Conservation (phyloP, 345 rosid genomes). For the Limnanthes douglasii region DNA sequence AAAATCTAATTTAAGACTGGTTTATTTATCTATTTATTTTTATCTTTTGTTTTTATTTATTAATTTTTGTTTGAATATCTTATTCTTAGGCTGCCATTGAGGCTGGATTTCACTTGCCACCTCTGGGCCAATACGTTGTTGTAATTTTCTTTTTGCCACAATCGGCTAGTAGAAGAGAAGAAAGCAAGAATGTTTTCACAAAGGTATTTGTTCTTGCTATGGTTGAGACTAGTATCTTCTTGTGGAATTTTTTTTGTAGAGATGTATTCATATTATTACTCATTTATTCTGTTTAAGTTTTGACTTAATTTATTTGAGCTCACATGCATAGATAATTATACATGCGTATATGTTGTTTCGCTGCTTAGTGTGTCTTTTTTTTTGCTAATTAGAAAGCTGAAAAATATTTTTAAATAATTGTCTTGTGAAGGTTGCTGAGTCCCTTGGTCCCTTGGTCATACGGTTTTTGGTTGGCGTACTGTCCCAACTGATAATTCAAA, state of each 20-base stretch:
- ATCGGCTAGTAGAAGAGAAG: constrained; percentile 45
- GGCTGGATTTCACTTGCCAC: constrained; percentile 70
- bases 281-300: no score
- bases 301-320: not conserved
- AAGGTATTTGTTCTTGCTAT: constrained; percentile 42
- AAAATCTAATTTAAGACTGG: no score
- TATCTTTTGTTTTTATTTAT: no score
- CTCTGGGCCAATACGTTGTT: constrained; percentile 74
- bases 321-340: no score
- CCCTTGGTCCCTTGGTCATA: constrained; percentile 93
- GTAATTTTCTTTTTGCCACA: constrained; percentile 96
- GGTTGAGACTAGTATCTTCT: not conserved
- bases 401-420: not conserved
- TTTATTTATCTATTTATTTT: no score
- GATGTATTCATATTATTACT: no score
- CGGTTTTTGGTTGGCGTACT: constrained; percentile 84
- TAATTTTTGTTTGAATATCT: no score
- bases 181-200: constrained; percentile 74
- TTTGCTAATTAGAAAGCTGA: not conserved
- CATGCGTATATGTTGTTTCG: not conserved
- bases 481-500: constrained; percentile 85
- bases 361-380: not conserved
- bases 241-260: not conserved
- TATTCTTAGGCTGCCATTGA: constrained; percentile 61
- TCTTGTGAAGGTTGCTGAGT: constrained; percentile 65